Conservation (phyloP, 352 stramenopile genomes). For the Aphanomyces astaci region DNA sequence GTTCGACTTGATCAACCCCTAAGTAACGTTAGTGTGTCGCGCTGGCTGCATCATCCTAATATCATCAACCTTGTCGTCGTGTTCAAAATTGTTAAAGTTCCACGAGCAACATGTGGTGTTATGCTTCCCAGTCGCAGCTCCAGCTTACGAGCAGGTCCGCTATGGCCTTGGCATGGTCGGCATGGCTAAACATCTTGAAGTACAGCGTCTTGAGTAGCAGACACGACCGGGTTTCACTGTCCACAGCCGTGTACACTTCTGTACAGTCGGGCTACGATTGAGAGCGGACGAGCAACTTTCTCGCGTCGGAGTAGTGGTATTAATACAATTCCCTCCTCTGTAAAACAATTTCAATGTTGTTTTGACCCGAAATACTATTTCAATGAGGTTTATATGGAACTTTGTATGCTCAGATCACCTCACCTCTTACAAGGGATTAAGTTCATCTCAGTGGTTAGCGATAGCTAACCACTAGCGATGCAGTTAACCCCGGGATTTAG, state of each 20-base stretch:
- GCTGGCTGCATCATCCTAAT: neutral
- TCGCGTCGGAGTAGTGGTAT: too few species aligned
- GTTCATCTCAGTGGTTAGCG: too few species aligned
- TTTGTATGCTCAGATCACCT: too few species aligned
- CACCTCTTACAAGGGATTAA: too few species aligned
- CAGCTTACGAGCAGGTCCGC: constrained; percentile 2
- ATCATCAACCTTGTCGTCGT: neutral
- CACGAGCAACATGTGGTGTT: too few species aligned
- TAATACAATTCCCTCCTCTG: too few species aligned
- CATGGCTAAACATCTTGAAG: constrained; percentile 7
- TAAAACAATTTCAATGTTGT: too few species aligned
- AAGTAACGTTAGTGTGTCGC: neutral
- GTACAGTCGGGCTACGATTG: constrained; percentile 4
- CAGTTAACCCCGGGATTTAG: too few species aligned
- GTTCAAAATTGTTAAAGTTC: too few species aligned
- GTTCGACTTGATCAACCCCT: neutral
- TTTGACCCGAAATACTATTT: too few species aligned
- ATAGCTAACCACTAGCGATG: too few species aligned
- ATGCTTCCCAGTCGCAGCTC: constrained; percentile 20
- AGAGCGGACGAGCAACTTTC: neutral
- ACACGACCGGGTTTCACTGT: constrained; percentile 18
- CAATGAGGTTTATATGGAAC: too few species aligned
- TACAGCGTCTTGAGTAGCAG: constrained; percentile 20
- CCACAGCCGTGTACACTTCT: neutral
- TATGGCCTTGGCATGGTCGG: constrained; percentile 15